Evolutionary conservation across 2,329 filamentous ascomycete species (phyloP).

Genomic region (Blastomyces silverae): DNA sequence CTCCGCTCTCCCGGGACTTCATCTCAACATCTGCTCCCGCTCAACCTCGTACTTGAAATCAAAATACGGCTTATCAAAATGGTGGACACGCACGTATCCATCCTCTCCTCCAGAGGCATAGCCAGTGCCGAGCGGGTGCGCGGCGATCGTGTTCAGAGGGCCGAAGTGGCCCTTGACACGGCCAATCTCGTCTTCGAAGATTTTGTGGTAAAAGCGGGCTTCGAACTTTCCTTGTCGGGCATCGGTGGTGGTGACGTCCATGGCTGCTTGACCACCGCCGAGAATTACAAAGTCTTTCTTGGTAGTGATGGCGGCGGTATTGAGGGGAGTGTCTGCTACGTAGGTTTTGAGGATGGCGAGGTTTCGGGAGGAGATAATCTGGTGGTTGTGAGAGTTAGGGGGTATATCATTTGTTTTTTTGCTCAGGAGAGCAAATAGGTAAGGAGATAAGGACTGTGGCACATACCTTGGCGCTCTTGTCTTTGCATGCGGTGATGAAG

Average conservation of each 20-base stretch:
- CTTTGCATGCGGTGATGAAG: constrained; percentile 97
- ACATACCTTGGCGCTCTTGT: constrained; percentile 85
- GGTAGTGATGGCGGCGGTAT: constrained; percentile 86
- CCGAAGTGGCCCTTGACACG: constrained; percentile 96
- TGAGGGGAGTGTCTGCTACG: constrained; percentile 84
- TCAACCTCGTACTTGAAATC: constrained; percentile 99
- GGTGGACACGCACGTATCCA: constrained; percentile 95
- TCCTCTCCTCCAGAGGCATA: constrained; percentile 97
- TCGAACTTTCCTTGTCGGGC: constrained; percentile 98
- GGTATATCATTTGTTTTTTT: not conserved
- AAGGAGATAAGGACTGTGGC: not conserved
- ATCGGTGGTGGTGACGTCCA: constrained; percentile 95
- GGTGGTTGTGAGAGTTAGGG: constrained; percentile 10
- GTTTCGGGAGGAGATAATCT: constrained; percentile 77
- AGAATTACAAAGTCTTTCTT: constrained; percentile 98
- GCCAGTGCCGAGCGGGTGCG: constrained; percentile 81
- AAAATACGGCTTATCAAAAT: constrained; percentile 98
- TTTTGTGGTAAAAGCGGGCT: constrained; percentile 98
- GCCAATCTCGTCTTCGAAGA: constrained; percentile 98
- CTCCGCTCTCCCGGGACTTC: constrained; percentile 3
- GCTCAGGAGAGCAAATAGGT: not conserved
- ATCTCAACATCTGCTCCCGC: constrained; percentile 58
- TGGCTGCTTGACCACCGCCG: constrained; percentile 94
- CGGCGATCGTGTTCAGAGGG: constrained; percentile 90
- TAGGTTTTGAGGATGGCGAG: constrained; percentile 93